phyloP scores from a whole-genome alignment of 495 filamentous ascomycete genomes.

The Penicillium ochrochloron region DNA sequence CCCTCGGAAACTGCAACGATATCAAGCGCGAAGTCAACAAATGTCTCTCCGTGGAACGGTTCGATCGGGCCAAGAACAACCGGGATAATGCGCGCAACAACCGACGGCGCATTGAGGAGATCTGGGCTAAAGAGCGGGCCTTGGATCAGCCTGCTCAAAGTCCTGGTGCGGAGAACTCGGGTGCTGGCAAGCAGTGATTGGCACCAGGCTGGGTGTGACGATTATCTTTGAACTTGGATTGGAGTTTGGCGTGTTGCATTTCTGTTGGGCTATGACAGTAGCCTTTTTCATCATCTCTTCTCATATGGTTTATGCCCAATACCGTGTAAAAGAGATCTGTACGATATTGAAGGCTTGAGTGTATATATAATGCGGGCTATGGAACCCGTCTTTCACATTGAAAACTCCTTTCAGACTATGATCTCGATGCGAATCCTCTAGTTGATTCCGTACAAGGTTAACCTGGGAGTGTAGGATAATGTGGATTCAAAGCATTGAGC shows the following conservation, averaged over 20 bases:
- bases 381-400: neutral
- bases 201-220: constrained; percentile 6
- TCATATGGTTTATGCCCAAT: neutral
- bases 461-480: neutral
- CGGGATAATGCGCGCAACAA: constrained; percentile 72
- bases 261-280: constrained; percentile 3
- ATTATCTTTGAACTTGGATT: constrained; percentile 10
- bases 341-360: constrained; percentile 21
- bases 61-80: constrained; percentile 76
- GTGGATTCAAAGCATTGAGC: neutral
- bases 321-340: constrained; percentile 12
- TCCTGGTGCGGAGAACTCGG: constrained; percentile 9
- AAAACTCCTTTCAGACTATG: neutral
- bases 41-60: constrained; percentile 79
- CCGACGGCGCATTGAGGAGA: constrained; percentile 66
- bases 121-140: constrained; percentile 70
- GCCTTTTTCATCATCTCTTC: constrained; percentile 23
- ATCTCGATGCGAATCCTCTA: neutral
- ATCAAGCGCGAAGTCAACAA: constrained; percentile 79
- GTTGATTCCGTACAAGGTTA: neutral
- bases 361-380: constrained; percentile 16
- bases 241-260: constrained; percentile 26
- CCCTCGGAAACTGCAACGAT: constrained; percentile 85
- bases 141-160: constrained; percentile 25
- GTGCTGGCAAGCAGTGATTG: constrained; percentile 26